Conservation (phyloP, 176 grass and related monocot species). For the Rhipidocladum racemiflorum region DNA sequence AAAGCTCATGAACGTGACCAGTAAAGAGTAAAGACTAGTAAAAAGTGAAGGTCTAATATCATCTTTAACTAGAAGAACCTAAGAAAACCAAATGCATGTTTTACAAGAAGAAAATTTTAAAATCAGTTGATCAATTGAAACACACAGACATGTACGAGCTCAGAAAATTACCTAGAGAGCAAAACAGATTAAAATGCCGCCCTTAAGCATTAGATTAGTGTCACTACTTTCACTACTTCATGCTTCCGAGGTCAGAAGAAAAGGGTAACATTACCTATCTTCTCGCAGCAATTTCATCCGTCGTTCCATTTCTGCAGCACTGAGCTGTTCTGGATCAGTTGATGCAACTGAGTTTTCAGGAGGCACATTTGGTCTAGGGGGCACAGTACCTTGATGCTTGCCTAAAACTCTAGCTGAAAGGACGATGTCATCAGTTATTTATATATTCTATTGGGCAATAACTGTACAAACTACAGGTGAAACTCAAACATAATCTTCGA, state of each 20-base stretch:
- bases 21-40: neutral
- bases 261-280: conserved; percentile 61
- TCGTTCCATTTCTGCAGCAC: conserved; percentile 58
- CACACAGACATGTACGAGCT: neutral
- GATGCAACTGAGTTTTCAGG: conserved; percentile 57
- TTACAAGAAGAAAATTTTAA: conserved; percentile 5
- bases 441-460: conserved; percentile 10
- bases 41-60: neutral
- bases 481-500: neutral
- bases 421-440: conserved; percentile 9
- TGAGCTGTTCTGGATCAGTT: conserved; percentile 66
- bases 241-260: neutral
- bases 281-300: conserved; percentile 91
- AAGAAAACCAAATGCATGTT: neutral
- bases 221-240: neutral
- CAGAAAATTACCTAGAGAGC: neutral
- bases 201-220: conserved; percentile 3
- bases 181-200: neutral
- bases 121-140: conserved; percentile 7
- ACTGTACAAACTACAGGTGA: neutral
- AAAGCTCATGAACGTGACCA: conserved; percentile 5
- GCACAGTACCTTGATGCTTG: conserved; percentile 54
- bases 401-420: conserved; percentile 80
- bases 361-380: conserved; percentile 40
- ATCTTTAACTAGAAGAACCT: neutral